phyloP scores from a whole-genome alignment of 352 stramenopile genomes.

The Blastocystis sp. region DNA sequence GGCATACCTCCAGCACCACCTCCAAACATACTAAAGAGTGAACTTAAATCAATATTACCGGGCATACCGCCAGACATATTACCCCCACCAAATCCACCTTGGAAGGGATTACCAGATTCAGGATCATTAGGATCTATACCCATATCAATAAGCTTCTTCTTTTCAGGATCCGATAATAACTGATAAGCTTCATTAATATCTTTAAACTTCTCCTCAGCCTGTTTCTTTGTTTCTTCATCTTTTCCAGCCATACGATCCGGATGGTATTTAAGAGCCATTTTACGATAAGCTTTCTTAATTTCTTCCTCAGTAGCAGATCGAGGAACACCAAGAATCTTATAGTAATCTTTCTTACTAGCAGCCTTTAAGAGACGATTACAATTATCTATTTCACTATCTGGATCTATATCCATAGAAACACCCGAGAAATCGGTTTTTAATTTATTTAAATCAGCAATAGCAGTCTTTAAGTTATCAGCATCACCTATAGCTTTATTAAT shows the following conservation, averaged over 20 bases:
- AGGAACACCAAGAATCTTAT: conserved; percentile 41
- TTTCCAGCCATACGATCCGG: too few relatives aligned
- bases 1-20: conserved; percentile 30
- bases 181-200: conserved; percentile 71
- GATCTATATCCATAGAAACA: too few relatives aligned
- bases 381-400: too few relatives aligned
- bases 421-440: too few relatives aligned
- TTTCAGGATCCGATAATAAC: conserved; percentile 71
- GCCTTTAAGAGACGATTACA: too few relatives aligned
- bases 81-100: not conserved
- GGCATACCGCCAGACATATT: conserved; percentile 29
- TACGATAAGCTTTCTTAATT: conserved; percentile 54
- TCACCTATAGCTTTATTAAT: too few relatives aligned
- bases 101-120: not conserved
- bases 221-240: conserved; percentile 62
- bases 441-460: too few relatives aligned
- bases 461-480: too few relatives aligned
- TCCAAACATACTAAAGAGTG: conserved; percentile 23
- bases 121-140: conserved; percentile 32
- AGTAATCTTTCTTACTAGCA: conserved; percentile 44
- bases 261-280: conserved; percentile 69
- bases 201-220: conserved; percentile 68
- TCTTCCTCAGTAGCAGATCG: conserved; percentile 32
- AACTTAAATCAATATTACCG: not conserved
- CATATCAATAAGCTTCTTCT: conserved; percentile 69